phyloP scores from a whole-genome alignment of 2,329 filamentous ascomycete species.

The Stylonectria norvegica region DNA sequence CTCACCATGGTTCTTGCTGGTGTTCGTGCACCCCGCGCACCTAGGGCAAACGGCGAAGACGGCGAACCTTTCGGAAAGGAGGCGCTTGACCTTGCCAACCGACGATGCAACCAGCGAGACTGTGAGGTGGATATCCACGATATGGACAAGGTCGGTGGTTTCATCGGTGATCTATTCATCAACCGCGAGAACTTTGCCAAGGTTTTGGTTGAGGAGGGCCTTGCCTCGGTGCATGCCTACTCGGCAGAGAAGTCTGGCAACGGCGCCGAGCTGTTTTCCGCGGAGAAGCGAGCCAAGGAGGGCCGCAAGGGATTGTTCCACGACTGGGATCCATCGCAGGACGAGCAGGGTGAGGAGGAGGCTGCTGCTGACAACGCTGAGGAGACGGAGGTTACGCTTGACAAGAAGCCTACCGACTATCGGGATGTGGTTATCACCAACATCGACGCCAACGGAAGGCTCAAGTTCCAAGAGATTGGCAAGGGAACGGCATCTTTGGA shows the following conservation, averaged over 20 bases:
- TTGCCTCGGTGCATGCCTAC: conserved; percentile 89
- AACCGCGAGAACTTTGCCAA: conserved; percentile 96
- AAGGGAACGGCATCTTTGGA: conserved; percentile 81
- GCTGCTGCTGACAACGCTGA: conserved; percentile 50
- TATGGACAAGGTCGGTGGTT: conserved; percentile 93
- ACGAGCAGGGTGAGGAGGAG: conserved; percentile 58
- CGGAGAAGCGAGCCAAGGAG: conserved; percentile 87
- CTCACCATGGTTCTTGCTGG: conserved; percentile 92
- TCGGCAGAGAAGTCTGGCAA: conserved; percentile 95
- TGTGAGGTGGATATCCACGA: conserved; percentile 94
- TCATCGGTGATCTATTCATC: conserved; percentile 91
- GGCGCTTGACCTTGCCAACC: conserved; percentile 86
- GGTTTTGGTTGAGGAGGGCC: conserved; percentile 85
- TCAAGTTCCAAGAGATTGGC: conserved; percentile 91
- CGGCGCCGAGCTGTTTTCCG: conserved; percentile 78
- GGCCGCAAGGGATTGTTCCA: conserved; percentile 86
- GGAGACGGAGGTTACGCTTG: conserved; percentile 49
- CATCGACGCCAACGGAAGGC: conserved; percentile 73
- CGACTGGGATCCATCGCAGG: conserved; percentile 88
- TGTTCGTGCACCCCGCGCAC: conserved; percentile 84
- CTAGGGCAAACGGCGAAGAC: conserved; percentile 69
- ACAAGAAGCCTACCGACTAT: conserved; percentile 76
- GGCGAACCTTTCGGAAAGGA: conserved; percentile 95
- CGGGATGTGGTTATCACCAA: conserved; percentile 91
- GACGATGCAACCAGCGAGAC: conserved; percentile 86